Percentiles rank a stretch among this genome's conserved stretches.
Evolutionary conservation across 768 basidiomycete species (phyloP).

Genomic region (Coprinopsis sp.): DNA sequence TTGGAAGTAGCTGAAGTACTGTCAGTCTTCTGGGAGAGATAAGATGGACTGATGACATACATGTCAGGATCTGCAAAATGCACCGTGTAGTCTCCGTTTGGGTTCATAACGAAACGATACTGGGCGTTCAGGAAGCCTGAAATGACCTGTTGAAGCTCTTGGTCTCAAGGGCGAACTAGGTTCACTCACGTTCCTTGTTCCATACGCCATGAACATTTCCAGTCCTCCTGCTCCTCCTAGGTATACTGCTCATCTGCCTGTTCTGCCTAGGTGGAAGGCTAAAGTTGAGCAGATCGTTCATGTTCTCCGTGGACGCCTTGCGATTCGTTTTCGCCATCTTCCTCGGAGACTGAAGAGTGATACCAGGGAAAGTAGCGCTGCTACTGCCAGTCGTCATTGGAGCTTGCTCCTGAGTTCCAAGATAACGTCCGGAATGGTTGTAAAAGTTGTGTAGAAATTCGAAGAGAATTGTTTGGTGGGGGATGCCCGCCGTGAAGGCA

Average conservation of each 20-base stretch:
- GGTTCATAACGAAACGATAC: constrained; percentile 94
- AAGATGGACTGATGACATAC: constrained; percentile 39
- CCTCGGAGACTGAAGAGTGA: constrained; percentile 48
- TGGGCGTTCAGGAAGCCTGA: constrained; percentile 93
- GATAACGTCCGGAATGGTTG: no score
- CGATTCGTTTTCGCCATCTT: constrained; percentile 73
- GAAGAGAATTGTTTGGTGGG: constrained; percentile 24
- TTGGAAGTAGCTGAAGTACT: constrained; percentile 72
- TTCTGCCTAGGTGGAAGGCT: constrained; percentile 83
- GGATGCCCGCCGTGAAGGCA: constrained; percentile 42
- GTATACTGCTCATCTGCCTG: constrained; percentile 50
- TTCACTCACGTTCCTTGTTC: constrained; percentile 86
- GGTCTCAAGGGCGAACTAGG: neutral
- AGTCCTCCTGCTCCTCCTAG: constrained; percentile 72
- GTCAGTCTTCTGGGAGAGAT: constrained; percentile 9
- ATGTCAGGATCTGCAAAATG: constrained; percentile 98
- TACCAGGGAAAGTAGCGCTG: no score
- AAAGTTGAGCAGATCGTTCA: constrained; percentile 92
- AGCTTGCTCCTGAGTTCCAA: no score
- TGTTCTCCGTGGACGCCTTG: no score
- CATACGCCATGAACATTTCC: constrained; percentile 62
- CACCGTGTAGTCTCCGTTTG: constrained; percentile 84
- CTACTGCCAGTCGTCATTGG: no score
- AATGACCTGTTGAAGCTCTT: neutral
- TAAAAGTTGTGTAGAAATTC: no score